Evolutionary conservation across 2,329 filamentous ascomycete genomes (phyloP).

Genomic region (Colletotrichum phormii): DNA sequence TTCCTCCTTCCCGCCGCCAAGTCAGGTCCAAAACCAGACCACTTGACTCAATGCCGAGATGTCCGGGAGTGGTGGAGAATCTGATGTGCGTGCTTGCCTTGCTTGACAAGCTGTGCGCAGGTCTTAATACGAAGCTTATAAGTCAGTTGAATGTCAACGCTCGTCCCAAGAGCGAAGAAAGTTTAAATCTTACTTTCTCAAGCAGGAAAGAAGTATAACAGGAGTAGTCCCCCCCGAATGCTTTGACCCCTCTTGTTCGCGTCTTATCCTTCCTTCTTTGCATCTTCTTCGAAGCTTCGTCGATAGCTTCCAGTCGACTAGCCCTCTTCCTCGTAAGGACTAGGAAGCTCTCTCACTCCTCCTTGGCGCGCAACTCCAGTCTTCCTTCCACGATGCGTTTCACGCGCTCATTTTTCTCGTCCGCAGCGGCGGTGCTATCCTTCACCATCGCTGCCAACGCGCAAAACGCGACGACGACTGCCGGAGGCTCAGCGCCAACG

Average conservation of each 20-base stretch:
- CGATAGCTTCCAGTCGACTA: not conserved
- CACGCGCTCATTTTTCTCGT: slow-evolving; percentile 17
- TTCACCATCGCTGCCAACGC: not conserved
- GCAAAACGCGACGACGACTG: not conserved
- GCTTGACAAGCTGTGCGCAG: slow-evolving; percentile 15
- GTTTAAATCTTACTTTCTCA: slow-evolving; percentile 16
- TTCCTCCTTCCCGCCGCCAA: not conserved
- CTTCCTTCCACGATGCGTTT: slow-evolving; percentile 21
- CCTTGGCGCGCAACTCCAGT: not conserved
- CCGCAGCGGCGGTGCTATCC: slow-evolving; percentile 2
- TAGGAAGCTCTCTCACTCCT: not conserved
- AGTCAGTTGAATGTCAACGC: slow-evolving; percentile 27
- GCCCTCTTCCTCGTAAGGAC: not conserved
- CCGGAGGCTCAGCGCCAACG: not conserved
- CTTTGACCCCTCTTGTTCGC: slow-evolving; percentile 31
- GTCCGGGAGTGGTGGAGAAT: slow-evolving; percentile 23
- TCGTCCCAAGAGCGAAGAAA: slow-evolving; percentile 27
- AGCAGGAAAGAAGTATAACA: slow-evolving; percentile 19
- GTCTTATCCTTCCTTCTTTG: slow-evolving; percentile 5
- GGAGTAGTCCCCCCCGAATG: slow-evolving; percentile 5
- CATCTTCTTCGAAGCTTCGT: not conserved
- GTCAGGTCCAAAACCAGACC: slow-evolving; percentile 2
- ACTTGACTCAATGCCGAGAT: slow-evolving; percentile 32
- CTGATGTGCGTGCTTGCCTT: slow-evolving; percentile 5
- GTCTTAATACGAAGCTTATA: not conserved